Conservation (phyloP, 2,329 filamentous ascomycete genomes). For the Ceratocystis lukuohia region DNA sequence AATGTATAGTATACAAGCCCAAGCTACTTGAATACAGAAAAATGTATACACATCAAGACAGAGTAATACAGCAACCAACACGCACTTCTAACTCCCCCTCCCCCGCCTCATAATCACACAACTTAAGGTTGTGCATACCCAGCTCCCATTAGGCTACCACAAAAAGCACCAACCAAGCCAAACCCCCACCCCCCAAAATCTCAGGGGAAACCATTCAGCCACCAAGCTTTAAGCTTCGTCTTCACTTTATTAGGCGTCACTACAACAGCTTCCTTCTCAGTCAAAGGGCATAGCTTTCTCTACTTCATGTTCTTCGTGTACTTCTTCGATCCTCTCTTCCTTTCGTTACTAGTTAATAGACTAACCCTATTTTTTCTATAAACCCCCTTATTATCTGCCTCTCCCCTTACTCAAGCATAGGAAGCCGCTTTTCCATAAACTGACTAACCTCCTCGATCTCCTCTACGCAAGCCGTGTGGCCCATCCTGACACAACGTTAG, state of each 20-base stretch:
- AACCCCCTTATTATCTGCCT: background rate
- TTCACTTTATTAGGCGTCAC: background rate
- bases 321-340: background rate
- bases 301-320: background rate
- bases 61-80: too few relatives aligned
- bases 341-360: background rate
- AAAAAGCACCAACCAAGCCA: too few relatives aligned
- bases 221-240: background rate
- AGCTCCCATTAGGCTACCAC: background rate
- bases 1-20: background rate
- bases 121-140: background rate
- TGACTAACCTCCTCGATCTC: conserved; percentile 73
- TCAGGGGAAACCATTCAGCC: background rate
- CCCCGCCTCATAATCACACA: too few relatives aligned
- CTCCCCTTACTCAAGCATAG: conserved; percentile 21
- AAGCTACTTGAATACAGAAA: background rate
- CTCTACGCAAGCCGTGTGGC: conserved; percentile 60
- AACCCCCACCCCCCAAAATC: background rate
- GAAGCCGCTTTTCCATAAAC: conserved; percentile 37
- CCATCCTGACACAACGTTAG: conserved; percentile 38
- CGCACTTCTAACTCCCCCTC: too few relatives aligned
- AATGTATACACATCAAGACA: background rate
- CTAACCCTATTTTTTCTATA: background rate
- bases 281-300: background rate
- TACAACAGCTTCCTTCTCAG: background rate